Conservation (phyloP, 2,329 filamentous ascomycete genomes). For the Aureobasidium sp. region DNA sequence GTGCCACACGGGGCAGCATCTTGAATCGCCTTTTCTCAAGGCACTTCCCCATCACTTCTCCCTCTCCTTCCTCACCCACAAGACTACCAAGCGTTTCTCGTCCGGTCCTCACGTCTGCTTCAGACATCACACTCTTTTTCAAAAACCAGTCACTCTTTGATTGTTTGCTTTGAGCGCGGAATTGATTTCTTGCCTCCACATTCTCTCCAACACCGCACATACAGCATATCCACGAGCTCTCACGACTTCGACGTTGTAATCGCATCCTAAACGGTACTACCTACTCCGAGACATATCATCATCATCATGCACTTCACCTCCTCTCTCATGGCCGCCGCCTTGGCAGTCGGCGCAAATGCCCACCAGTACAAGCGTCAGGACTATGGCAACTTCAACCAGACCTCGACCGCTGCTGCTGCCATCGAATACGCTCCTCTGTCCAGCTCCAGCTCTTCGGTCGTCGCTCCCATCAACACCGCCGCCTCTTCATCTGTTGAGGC, state of each 20-base stretch:
- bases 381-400: slow-evolving; percentile 15
- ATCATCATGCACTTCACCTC: slow-evolving; percentile 20
- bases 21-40: slow-evolving; percentile 7
- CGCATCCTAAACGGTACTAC: slow-evolving; percentile 14
- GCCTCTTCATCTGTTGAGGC: slow-evolving; percentile 15
- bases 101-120: slow-evolving; percentile 23
- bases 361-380: slow-evolving; percentile 16
- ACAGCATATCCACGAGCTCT: slow-evolving; percentile 8
- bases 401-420: slow-evolving; percentile 8
- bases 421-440: slow-evolving; percentile 14
- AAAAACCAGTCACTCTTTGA: slow-evolving; percentile 27
- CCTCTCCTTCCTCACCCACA: slow-evolving; percentile 21
- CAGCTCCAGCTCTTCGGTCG: slow-evolving; percentile 19
- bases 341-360: slow-evolving; percentile 17
- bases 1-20: slow-evolving; percentile 3
- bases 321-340: slow-evolving; percentile 15
- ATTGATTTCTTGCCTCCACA: slow-evolving; percentile 20
- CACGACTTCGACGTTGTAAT: slow-evolving; percentile 17
- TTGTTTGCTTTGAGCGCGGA: slow-evolving; percentile 16
- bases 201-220: slow-evolving; percentile 15
- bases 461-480: slow-evolving; percentile 18
- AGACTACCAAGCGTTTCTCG: slow-evolving; percentile 22
- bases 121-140: slow-evolving; percentile 29
- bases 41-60: slow-evolving; percentile 5
- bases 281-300: not conserved